These are phyloP conservation scores for Clavaria fumosa DNA, from an alignment of 768 basidiomycete species.

Conservation along the genomic window DNA sequence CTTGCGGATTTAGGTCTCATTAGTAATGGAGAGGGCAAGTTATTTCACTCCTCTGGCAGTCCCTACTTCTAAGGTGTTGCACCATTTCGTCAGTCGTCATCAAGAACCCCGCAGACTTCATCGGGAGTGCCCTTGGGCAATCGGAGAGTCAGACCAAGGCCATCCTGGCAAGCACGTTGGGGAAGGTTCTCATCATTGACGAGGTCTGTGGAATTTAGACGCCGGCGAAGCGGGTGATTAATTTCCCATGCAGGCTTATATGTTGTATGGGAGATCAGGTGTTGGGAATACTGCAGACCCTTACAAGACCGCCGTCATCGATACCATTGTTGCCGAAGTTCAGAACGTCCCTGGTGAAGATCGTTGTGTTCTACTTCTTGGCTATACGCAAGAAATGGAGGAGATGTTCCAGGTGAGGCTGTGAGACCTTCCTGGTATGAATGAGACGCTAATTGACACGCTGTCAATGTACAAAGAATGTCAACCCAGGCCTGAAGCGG, in stretches of 20 bases:
- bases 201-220: constrained; percentile 31
- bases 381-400: constrained; percentile 50
- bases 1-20: constrained; percentile 44
- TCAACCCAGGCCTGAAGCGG: constrained; percentile 50
- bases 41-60: neutral
- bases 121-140: constrained; percentile 41
- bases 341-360: constrained; percentile 58
- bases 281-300: constrained; percentile 25
- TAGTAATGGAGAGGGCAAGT: constrained; percentile 56
- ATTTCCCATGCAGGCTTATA: constrained; percentile 35
- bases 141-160: constrained; percentile 52
- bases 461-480: no score
- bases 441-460: no score
- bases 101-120: constrained; percentile 56
- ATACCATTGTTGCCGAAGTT: constrained; percentile 61
- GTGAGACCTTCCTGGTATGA: no score
- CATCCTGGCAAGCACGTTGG: constrained; percentile 40
- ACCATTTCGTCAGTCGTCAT: constrained; percentile 33
- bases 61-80: neutral
- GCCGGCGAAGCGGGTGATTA: no score
- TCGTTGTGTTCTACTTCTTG: constrained; percentile 47
- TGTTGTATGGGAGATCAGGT: constrained; percentile 48
- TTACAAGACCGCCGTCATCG: constrained; percentile 55
- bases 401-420: constrained; percentile 62
- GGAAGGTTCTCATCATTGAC: constrained; percentile 59